Conservation (phyloP, 169 alveolate species). For the Theileria parva region DNA sequence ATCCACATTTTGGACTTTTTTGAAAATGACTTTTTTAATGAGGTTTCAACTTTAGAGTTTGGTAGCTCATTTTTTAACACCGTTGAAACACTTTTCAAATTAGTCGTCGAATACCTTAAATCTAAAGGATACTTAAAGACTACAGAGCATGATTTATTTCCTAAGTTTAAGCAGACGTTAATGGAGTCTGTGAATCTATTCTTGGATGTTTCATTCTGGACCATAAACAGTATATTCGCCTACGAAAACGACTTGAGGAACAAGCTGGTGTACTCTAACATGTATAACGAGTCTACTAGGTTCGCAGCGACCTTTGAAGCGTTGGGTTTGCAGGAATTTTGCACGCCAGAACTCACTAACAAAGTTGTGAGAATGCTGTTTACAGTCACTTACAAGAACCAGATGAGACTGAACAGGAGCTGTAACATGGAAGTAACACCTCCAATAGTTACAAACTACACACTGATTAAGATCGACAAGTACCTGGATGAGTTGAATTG, state of each 20-base stretch:
- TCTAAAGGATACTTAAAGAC: background rate
- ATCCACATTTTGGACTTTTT: slow-evolving; percentile 51
- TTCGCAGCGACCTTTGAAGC: slow-evolving; percentile 39
- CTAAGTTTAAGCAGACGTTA: background rate
- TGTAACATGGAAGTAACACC: slow-evolving; percentile 47
- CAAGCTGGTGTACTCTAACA: slow-evolving; percentile 40
- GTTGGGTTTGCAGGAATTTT: background rate
- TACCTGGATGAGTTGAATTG: slow-evolving; percentile 40
- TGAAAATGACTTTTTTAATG: background rate
- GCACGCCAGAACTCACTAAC: background rate
- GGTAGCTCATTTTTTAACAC: background rate
- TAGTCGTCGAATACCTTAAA: background rate
- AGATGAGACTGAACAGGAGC: slow-evolving; percentile 32
- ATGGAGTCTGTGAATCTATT: slow-evolving; percentile 10
- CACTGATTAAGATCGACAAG: slow-evolving; percentile 24
- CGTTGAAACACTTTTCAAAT: background rate
- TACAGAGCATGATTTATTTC: slow-evolving; percentile 9
- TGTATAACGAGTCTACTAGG: slow-evolving; percentile 14
- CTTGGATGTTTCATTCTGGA: slow-evolving; percentile 61
- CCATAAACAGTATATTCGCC: slow-evolving; percentile 29
- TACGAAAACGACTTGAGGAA: slow-evolving; percentile 21
- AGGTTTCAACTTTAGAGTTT: background rate
- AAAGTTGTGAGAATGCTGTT: slow-evolving; percentile 13
- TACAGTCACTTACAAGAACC: slow-evolving; percentile 7
- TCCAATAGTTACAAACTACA: slow-evolving; percentile 44